Conservation (phyloP, 805 yeast species). For the Tetrapisispora namnaoensis region DNA sequence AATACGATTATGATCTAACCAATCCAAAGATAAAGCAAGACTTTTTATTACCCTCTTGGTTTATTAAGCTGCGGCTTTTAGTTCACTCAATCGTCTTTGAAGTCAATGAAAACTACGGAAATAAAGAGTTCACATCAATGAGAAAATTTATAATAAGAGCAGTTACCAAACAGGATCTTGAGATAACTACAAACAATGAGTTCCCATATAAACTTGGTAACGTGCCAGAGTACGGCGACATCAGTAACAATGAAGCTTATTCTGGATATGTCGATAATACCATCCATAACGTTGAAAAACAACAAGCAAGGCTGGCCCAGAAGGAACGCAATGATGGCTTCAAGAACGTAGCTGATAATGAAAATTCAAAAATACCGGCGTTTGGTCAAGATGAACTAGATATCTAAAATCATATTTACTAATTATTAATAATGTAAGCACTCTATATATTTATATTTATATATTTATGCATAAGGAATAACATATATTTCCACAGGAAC, state of each 20-base stretch:
- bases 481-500: no score
- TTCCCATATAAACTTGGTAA: constrained; percentile 13
- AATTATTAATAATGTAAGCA: not conserved
- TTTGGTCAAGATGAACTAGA: constrained; percentile 27
- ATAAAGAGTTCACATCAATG: constrained; percentile 29
- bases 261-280: not conserved
- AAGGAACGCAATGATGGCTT: not conserved
- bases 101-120: constrained; percentile 31
- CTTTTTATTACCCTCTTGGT: constrained; percentile 25
- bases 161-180: constrained; percentile 30
- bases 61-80: constrained; percentile 23
- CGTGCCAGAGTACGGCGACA: constrained; percentile 14
- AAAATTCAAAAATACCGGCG: constrained; percentile 14
- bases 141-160: constrained; percentile 36
- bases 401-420: not conserved
- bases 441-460: not conserved
- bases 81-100: constrained; percentile 27
- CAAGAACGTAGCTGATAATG: not conserved
- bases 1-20: constrained; percentile 20
- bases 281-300: not conserved
- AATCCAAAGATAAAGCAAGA: constrained; percentile 21
- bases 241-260: not conserved
- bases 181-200: constrained; percentile 14
- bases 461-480: no score
- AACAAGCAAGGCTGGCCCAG: not conserved